Conservation (phyloP, 106 monocot genomes). For the Acorus calamus region DNA sequence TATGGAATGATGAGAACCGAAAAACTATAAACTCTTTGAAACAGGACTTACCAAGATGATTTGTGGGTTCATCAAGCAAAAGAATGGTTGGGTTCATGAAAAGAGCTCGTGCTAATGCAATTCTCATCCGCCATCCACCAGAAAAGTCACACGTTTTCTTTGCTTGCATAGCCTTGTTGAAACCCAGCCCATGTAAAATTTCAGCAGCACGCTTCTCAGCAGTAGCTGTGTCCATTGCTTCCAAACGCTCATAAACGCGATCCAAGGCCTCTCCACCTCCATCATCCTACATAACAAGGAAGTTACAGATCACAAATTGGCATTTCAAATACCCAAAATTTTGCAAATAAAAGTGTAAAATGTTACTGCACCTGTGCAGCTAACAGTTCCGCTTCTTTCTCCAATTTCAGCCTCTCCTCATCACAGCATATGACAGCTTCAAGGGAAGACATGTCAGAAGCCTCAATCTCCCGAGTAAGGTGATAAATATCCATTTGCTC, state of each 20-base stretch:
- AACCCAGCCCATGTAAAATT: conserved; percentile 89
- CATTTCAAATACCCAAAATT: neutral
- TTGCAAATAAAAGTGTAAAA: neutral
- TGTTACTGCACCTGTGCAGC: conserved; percentile 41
- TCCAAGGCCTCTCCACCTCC: conserved; percentile 66
- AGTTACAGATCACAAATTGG: neutral
- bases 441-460: conserved; percentile 89
- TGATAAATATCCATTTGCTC: conserved; percentile 98
- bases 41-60: conserved; percentile 76
- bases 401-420: conserved; percentile 75
- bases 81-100: conserved; percentile 99
- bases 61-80: conserved; percentile 94
- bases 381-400: conserved; percentile 82
- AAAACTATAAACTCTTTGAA: neutral
- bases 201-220: conserved; percentile 99
- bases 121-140: conserved; percentile 99
- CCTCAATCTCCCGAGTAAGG: conserved; percentile 84
- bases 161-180: conserved; percentile 87
- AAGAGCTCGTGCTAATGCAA: conserved; percentile 87
- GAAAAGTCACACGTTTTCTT: conserved; percentile 97
- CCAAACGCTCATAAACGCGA: conserved; percentile 80
- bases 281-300: conserved; percentile 31
- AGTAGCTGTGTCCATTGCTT: conserved; percentile 87
- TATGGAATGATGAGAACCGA: neutral
- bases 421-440: conserved; percentile 90